These are phyloP conservation scores for Mortierella sp. DNA, from an alignment of 371 early-diverging fungal genomes.

Conservation along the genomic window DNA sequence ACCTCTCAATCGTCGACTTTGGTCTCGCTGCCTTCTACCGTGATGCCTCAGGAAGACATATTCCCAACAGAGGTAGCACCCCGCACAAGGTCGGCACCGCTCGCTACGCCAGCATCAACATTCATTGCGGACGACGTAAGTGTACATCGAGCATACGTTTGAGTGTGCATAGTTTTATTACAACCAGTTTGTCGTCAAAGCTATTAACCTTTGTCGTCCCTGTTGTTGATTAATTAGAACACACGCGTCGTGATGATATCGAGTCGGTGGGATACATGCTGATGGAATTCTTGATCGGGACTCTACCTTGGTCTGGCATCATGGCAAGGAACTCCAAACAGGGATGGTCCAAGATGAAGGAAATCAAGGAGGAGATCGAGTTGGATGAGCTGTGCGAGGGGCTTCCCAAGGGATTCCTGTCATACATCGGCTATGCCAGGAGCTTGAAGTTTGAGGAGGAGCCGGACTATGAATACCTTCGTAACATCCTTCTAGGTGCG, in stretches of 20 bases:
- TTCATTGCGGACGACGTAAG: slow-evolving; percentile 68
- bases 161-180: neutral
- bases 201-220: neutral
- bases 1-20: slow-evolving; percentile 68
- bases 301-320: slow-evolving; percentile 76
- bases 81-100: slow-evolving; percentile 76
- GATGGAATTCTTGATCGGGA: slow-evolving; percentile 69
- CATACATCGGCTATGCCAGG: slow-evolving; percentile 82
- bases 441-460: slow-evolving; percentile 89
- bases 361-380: slow-evolving; percentile 66
- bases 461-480: slow-evolving; percentile 90
- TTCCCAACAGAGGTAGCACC: slow-evolving; percentile 61
- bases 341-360: slow-evolving; percentile 75
- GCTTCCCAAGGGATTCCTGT: slow-evolving; percentile 66
- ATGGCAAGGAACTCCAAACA: slow-evolving; percentile 67
- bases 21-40: slow-evolving; percentile 69
- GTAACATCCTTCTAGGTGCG: slow-evolving; percentile 61
- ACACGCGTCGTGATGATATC: slow-evolving; percentile 74
- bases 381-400: slow-evolving; percentile 70
- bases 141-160: neutral
- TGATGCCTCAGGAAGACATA: slow-evolving; percentile 64
- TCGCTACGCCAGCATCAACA: slow-evolving; percentile 73
- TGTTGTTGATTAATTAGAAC: slow-evolving; percentile 46
- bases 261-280: slow-evolving; percentile 74
- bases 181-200: neutral